Evolutionary conservation across 1,284 basidiomycete species (phyloP).

Genomic region (Leccinum ambiguum): DNA sequence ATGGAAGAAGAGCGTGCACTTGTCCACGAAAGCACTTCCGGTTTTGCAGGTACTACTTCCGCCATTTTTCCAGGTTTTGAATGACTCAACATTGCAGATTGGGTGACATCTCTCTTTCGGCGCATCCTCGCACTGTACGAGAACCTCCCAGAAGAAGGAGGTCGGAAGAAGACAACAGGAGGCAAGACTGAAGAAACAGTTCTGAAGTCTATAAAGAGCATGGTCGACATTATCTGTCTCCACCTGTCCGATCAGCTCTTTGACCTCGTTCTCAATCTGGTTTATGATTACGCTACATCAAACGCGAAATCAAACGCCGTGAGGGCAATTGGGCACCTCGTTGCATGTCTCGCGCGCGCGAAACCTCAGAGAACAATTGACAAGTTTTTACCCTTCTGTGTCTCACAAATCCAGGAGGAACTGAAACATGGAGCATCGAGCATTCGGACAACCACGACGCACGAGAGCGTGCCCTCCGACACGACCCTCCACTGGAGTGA

Average conservation of each 20-base stretch:
- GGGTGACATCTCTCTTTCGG: conserved; percentile 87
- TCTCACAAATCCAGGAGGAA: conserved; percentile 82
- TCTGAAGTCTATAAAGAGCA: conserved; percentile 80
- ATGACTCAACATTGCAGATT: conserved; percentile 50
- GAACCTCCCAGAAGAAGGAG: conserved; percentile 93
- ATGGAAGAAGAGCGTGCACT: conserved; percentile 73
- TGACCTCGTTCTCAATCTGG: conserved; percentile 82
- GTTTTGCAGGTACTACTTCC: conserved; percentile 63
- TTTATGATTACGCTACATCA: conserved; percentile 85
- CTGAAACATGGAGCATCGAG: conserved; percentile 93
- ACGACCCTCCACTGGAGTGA: conserved; percentile 94
- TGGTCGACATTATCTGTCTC: conserved; percentile 83
- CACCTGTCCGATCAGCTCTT: conserved; percentile 89
- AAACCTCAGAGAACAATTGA: conserved; percentile 77
- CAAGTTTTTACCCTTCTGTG: conserved; percentile 82
- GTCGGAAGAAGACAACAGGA: conserved; percentile 76
- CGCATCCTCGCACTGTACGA: conserved; percentile 88
- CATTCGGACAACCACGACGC: conserved; percentile 83
- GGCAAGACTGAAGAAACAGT: conserved; percentile 87
- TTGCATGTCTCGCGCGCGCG: conserved; percentile 84
- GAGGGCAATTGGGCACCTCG: conserved; percentile 86
- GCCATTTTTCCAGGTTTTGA: conserved; percentile 7
- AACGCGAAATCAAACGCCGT: conserved; percentile 89
- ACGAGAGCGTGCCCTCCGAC: conserved; percentile 82
- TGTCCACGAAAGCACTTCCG: conserved; percentile 75